Conservation (phyloP, 1,284 basidiomycete genomes). For the Melampsora americana region DNA sequence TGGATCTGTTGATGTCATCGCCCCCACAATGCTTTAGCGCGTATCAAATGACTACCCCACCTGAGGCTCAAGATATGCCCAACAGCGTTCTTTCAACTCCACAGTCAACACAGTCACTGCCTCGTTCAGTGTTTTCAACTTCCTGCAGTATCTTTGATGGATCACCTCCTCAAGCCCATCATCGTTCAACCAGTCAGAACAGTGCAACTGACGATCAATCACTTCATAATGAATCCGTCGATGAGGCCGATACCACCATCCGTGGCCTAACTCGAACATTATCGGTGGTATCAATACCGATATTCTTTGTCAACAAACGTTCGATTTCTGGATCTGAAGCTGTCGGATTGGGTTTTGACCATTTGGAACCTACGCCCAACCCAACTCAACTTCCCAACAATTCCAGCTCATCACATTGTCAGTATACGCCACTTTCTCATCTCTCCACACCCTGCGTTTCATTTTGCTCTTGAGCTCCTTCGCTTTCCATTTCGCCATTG, state of each 20-base stretch:
- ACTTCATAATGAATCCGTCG: slow-evolving; percentile 1
- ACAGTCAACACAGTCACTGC: slow-evolving; percentile 28
- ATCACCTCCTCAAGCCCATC: slow-evolving; percentile 3
- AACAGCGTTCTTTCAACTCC: slow-evolving; percentile 2
- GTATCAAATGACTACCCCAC: not conserved
- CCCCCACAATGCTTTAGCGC: not conserved
- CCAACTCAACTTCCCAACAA: not conserved
- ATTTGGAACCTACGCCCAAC: not conserved
- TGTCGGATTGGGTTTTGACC: slow-evolving; percentile 8
- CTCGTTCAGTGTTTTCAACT: slow-evolving; percentile 30
- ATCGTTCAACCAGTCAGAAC: not conserved
- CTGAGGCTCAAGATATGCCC: not conserved
- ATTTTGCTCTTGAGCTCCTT: no score
- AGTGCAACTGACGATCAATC: slow-evolving; percentile 9
- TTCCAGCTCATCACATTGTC: not conserved
- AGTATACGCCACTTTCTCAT: not conserved
- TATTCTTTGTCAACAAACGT: slow-evolving; percentile 29
- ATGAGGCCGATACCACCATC: slow-evolving; percentile 9
- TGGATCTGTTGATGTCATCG: slow-evolving; percentile 9
- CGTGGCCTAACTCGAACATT: slow-evolving; percentile 11
- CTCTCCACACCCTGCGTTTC: not conserved
- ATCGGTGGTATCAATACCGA: slow-evolving; percentile 35
- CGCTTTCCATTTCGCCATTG: not conserved
- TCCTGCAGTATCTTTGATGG: slow-evolving; percentile 11
- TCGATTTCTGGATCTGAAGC: not conserved